Conservation (phyloP, 305 asterid species). For the Solanum aculeatissimum region DNA sequence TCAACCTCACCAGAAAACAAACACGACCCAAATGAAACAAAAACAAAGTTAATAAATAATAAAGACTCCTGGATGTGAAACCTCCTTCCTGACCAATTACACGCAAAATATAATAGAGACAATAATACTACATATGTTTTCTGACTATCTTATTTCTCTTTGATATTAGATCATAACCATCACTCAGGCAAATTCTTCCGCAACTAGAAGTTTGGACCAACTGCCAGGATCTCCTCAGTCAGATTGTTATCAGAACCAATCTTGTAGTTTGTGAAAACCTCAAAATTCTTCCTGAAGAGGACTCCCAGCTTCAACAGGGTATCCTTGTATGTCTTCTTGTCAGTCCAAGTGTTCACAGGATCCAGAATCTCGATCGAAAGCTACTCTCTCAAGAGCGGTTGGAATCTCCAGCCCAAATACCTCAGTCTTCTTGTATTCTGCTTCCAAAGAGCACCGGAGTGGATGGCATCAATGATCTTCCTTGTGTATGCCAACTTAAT, state of each 20-base stretch:
- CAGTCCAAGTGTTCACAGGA: constrained; percentile 72
- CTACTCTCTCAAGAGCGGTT: constrained; percentile 64
- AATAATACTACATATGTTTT: background rate
- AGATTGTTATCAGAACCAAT: constrained; percentile 60
- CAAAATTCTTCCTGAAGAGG: constrained; percentile 76
- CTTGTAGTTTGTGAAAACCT: constrained; percentile 54
- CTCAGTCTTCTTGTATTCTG: constrained; percentile 57
- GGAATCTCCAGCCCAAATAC: constrained; percentile 86
- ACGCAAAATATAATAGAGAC: background rate
- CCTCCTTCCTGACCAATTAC: background rate
- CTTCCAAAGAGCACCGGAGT: constrained; percentile 61
- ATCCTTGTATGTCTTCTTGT: constrained; percentile 58
- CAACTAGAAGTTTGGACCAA: constrained; percentile 64
- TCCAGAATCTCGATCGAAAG: constrained; percentile 79
- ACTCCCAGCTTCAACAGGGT: constrained; percentile 70
- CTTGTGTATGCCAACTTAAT: constrained; percentile 83
- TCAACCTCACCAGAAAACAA: background rate
- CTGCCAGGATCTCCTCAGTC: constrained; percentile 67
- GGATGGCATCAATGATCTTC: constrained; percentile 88
- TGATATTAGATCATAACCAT: background rate
- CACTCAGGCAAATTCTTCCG: background rate
- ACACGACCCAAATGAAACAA: background rate
- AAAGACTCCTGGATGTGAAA: background rate
- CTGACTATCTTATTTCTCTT: background rate
- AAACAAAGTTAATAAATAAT: background rate